A percentile compares a stretch with the other conserved stretches of the same genome.
Conservation (phyloP, 768 basidiomycete species). For the Chalciporus chontae region DNA sequence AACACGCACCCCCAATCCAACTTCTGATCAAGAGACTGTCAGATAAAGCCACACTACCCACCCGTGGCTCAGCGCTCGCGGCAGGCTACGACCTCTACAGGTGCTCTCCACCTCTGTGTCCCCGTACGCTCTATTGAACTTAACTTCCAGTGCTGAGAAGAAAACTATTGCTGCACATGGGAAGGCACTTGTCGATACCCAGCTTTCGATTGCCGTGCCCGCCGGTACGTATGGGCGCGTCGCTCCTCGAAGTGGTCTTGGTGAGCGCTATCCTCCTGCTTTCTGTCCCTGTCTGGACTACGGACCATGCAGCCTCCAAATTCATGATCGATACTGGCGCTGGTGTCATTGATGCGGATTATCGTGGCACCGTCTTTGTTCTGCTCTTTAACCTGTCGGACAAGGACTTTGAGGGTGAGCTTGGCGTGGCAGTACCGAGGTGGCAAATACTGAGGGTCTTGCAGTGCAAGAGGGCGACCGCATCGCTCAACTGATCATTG, state of each 20-base stretch:
- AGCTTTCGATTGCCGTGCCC: conserved; percentile 92
- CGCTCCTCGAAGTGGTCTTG: conserved; percentile 92
- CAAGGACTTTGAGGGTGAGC: conserved; percentile 78
- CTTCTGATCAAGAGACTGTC: conserved; percentile 86
- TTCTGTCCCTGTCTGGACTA: neutral
- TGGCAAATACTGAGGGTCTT: neutral
- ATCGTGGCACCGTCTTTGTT: conserved; percentile 87
- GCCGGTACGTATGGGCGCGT: conserved; percentile 93
- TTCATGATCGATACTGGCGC: conserved; percentile 98
- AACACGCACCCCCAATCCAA: conserved; percentile 38
- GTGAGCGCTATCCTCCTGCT: conserved; percentile 41
- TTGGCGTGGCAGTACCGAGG: neutral
- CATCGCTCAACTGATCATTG: conserved; percentile 93
- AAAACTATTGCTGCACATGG: conserved; percentile 84
- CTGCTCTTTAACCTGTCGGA: conserved; percentile 92
- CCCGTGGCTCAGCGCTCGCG: conserved; percentile 78
- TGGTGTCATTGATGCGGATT: conserved; percentile 96
- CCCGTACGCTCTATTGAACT: conserved; percentile 2
- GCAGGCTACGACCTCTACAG: conserved; percentile 97
- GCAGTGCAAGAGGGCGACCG: conserved; percentile 90
- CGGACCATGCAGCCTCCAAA: conserved; percentile 68
- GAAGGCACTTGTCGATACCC: conserved; percentile 88
- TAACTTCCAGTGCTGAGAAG: conserved; percentile 64
- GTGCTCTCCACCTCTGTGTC: conserved; percentile 35
- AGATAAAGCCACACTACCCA: conserved; percentile 78